These are phyloP conservation scores for Glebionis coronaria DNA, from an alignment of 129 eudicot species.

Conservation along the genomic window DNA sequence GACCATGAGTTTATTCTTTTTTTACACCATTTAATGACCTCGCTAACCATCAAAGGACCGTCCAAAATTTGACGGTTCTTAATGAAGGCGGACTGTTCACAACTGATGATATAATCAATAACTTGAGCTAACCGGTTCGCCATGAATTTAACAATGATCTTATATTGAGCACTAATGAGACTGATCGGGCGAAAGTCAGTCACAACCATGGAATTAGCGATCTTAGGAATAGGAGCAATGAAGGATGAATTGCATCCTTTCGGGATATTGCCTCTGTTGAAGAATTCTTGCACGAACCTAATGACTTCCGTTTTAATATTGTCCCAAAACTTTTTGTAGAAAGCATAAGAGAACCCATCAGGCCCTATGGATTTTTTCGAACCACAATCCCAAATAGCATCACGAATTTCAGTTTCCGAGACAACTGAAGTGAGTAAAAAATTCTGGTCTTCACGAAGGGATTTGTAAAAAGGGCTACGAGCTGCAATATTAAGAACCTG, in stretches of 20 bases:
- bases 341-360: background rate
- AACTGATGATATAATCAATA: background rate
- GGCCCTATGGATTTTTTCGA: background rate
- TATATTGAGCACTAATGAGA: background rate
- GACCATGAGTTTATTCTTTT: background rate
- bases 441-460: too few species aligned
- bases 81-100: too few species aligned
- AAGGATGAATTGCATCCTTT: background rate
- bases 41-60: background rate
- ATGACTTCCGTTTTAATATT: background rate
- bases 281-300: background rate
- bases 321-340: too few species aligned
- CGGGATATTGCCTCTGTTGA: background rate
- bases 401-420: background rate
- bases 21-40: background rate
- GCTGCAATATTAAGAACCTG: too few species aligned
- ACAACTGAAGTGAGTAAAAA: too few species aligned
- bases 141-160: background rate
- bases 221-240: background rate
- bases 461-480: too few species aligned
- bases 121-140: background rate
- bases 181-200: background rate
- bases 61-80: background rate
- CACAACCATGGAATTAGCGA: background rate
- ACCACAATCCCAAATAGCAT: background rate